Percentiles rank a stretch among this genome's conserved stretches.
phyloP scores from a whole-genome alignment of 306 rosid genomes.

The Canavalia ensiformis region DNA sequence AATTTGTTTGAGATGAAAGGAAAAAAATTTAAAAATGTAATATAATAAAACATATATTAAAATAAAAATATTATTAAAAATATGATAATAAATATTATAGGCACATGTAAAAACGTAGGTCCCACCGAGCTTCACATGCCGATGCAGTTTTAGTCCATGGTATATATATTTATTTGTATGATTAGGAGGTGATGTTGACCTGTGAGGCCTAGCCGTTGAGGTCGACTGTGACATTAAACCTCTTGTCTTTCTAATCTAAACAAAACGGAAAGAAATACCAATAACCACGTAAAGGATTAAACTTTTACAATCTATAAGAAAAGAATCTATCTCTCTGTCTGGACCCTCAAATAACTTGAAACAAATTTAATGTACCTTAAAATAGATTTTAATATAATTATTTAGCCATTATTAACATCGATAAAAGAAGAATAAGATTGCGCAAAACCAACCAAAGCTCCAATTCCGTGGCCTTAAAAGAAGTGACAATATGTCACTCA shows the following conservation, averaged over 20 bases:
- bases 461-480: not conserved
- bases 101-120: not conserved
- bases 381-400: not conserved
- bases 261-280: constrained; percentile 29
- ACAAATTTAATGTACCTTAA: not conserved
- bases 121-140: constrained; percentile 43
- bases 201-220: not conserved
- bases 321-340: constrained; percentile 48
- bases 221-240: constrained; percentile 8
- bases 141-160: constrained; percentile 25
- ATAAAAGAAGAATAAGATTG: not conserved
- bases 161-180: not conserved
- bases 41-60: too few relatives aligned
- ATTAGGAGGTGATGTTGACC: not conserved
- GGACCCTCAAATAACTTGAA: not conserved
- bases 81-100: too few relatives aligned
- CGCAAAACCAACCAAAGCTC: not conserved
- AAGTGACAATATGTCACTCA: constrained; percentile 3
- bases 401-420: constrained; percentile 2
- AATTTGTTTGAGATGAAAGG: too few relatives aligned
- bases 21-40: too few relatives aligned
- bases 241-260: constrained; percentile 27
- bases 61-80: too few relatives aligned
- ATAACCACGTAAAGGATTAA: constrained; percentile 53
- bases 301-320: constrained; percentile 53